Base-by-base conservation (phyloP, 495 filamentous ascomycete species). In the Hypomontagnella submonticulosa region DNA sequence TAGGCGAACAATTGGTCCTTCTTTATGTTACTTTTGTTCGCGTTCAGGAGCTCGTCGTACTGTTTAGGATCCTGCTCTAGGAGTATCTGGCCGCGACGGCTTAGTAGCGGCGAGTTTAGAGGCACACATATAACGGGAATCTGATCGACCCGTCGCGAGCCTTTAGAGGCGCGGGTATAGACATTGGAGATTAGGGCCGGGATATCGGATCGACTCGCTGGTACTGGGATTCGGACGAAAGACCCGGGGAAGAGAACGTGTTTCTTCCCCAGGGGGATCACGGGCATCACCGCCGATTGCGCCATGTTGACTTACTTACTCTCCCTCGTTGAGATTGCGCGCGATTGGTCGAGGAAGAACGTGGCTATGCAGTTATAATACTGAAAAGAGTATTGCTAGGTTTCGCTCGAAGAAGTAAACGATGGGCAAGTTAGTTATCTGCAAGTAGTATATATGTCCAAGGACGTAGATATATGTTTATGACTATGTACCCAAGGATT, bases 101-200 rank as follows among this genome's bases (percentile, higher is more conserved):
- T 87, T 19, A 96, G 77, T 13, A 87, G 79, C 12, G 88, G 85
- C 10, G 90, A 93, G 53, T 80, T 85, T 52, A 96, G 81, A 34
- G 93, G 93, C 64, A 96, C 83, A 76, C 93, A 97, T 59, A 88
- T 89, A 64, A 97, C 87, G 37, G 88, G 86, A 60, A 95, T 85
- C 54, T 83, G 75, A 59, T 84, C 86, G 70, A 85, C 80, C 16
- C 82, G 79, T 66, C 89, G 88, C 6, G 86, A 84, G 34, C 84
- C 87, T 53, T 85, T 84, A 32, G 84, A 83, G 16, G 86, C 82
- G 43, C 85, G 85, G 51, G 87, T 87, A 71, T 92, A 90, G 43
- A 95, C 81, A 37, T 88, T 85, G 5, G 90, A 88, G 12, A 97
- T 86, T 33, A 97, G 80, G 53, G 92, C 89, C 41, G 89, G 87